Percentiles rank a stretch among this genome's conserved stretches.
Evolutionary conservation across 805 yeast species (phyloP).

Genomic region (Phaffomyces thermotolerans): DNA sequence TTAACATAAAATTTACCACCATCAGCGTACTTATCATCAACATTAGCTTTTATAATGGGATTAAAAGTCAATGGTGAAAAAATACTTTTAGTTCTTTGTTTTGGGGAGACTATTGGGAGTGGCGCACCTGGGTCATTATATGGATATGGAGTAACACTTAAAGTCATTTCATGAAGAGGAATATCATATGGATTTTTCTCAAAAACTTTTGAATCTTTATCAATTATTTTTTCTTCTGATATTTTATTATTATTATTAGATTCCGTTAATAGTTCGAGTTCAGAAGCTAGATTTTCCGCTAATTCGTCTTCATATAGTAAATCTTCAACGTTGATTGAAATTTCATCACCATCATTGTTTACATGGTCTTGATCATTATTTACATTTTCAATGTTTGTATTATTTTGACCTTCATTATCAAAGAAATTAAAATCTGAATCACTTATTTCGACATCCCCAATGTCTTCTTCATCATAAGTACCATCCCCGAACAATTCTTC

Average conservation of each 20-base stretch:
- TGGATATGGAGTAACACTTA: slow-evolving; percentile 42
- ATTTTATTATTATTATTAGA: not conserved
- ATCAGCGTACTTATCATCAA: slow-evolving; percentile 78
- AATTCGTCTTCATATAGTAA: slow-evolving; percentile 25
- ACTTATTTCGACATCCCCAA: slow-evolving; percentile 14
- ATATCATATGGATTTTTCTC: slow-evolving; percentile 34
- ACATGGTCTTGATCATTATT: slow-evolving; percentile 9
- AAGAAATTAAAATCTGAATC: slow-evolving; percentile 25
- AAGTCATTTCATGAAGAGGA: slow-evolving; percentile 52
- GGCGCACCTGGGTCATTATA: slow-evolving; percentile 86
- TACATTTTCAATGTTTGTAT: slow-evolving; percentile 26
- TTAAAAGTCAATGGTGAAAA: slow-evolving; percentile 81
- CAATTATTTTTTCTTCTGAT: not conserved
- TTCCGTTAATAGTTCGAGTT: slow-evolving; percentile 15
- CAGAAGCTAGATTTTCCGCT: slow-evolving; percentile 31
- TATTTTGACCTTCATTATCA: slow-evolving; percentile 10
- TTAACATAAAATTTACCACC: slow-evolving; percentile 85
- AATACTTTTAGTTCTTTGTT: slow-evolving; percentile 45
- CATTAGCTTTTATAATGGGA: slow-evolving; percentile 65
- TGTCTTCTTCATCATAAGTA: slow-evolving; percentile 18
- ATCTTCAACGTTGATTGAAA: slow-evolving; percentile 23
- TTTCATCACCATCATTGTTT: slow-evolving; percentile 15
- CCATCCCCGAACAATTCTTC: slow-evolving; percentile 28
- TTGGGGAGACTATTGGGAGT: slow-evolving; percentile 49
- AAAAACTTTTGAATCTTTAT: no score